Percentiles rank a stretch among this genome's conserved stretches.
Conservation (phyloP, 2,329 filamentous ascomycete genomes). For the Lizonia empirigonia region DNA sequence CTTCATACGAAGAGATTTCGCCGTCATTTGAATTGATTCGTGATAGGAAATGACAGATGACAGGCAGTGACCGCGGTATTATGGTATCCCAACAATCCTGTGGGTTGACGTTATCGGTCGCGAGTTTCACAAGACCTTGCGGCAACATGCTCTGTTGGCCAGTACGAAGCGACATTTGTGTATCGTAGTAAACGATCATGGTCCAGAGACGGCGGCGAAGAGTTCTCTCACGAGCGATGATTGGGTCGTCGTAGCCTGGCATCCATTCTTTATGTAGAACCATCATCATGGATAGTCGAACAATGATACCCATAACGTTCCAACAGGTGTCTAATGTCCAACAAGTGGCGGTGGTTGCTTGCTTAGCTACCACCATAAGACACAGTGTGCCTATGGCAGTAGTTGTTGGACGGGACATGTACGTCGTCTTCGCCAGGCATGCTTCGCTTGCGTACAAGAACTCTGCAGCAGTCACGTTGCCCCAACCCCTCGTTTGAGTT, state of each 20-base stretch:
- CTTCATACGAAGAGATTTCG: conserved; percentile 23
- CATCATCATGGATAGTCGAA: conserved; percentile 29
- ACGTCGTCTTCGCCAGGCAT: conserved; percentile 28
- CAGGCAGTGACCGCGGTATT: conserved; percentile 20
- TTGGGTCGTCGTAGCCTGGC: conserved; percentile 12
- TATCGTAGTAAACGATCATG: conserved; percentile 27
- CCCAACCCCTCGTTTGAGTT: conserved; percentile 1
- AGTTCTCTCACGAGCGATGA: conserved; percentile 14
- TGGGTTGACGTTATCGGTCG: background rate
- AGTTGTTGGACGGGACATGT: conserved; percentile 26
- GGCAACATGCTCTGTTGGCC: conserved; percentile 26
- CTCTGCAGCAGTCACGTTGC: conserved; percentile 8
- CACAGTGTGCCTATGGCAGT: conserved; percentile 23
- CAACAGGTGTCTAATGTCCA: conserved; percentile 31
- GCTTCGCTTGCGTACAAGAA: conserved; percentile 31
- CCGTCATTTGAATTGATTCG: conserved; percentile 19
- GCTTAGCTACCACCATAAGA: conserved; percentile 32
- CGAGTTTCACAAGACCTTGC: background rate
- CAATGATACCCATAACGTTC: conserved; percentile 25
- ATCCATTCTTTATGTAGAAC: conserved; percentile 23
- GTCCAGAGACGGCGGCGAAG: conserved; percentile 25
- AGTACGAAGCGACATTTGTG: conserved; percentile 26
- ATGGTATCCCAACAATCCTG: conserved; percentile 22
- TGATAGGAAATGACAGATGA: conserved; percentile 20
- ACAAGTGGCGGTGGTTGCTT: conserved; percentile 30